These are phyloP conservation scores for Artemisia tridentata DNA, from an alignment of 129 eudicot genomes.

Conservation along the genomic window DNA sequence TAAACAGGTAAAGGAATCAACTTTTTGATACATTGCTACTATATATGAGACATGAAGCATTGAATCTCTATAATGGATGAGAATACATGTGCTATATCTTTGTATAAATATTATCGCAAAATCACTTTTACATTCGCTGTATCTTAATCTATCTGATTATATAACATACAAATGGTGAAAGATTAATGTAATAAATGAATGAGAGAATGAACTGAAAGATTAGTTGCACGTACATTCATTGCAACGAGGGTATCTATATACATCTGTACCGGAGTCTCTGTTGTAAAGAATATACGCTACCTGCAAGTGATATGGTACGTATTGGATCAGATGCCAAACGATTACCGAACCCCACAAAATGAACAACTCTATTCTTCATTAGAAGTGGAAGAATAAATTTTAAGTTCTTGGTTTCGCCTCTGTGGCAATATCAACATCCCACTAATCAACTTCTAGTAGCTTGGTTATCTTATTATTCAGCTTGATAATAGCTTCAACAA, in stretches of 20 bases:
- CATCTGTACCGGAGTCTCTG: too few relatives aligned
- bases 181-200: slow-evolving; percentile 32
- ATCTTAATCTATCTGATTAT: slow-evolving; percentile 14
- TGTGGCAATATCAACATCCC: slow-evolving; percentile 73
- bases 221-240: too few relatives aligned
- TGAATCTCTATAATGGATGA: neutral
- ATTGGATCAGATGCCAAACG: too few relatives aligned
- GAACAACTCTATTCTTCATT: slow-evolving; percentile 57
- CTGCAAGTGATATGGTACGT: too few relatives aligned
- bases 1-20: neutral
- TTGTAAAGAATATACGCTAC: too few relatives aligned
- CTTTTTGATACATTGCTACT: neutral
- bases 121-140: slow-evolving; percentile 8
- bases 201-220: too few relatives aligned
- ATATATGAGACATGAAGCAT: neutral
- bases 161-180: slow-evolving; percentile 26
- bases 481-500: neutral
- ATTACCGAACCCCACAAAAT: too few relatives aligned
- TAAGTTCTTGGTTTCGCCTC: slow-evolving; percentile 95
- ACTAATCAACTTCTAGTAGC: slow-evolving; percentile 34
- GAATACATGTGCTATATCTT: neutral
- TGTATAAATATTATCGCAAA: neutral
- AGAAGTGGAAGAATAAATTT: slow-evolving; percentile 63
- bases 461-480: neutral
- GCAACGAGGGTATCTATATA: too few relatives aligned